A percentile compares a stretch with the other conserved stretches of the same genome.
These are phyloP conservation scores for Wickerhamiella siamensis DNA, from an alignment of 805 yeast species.

Conservation along the genomic window DNA sequence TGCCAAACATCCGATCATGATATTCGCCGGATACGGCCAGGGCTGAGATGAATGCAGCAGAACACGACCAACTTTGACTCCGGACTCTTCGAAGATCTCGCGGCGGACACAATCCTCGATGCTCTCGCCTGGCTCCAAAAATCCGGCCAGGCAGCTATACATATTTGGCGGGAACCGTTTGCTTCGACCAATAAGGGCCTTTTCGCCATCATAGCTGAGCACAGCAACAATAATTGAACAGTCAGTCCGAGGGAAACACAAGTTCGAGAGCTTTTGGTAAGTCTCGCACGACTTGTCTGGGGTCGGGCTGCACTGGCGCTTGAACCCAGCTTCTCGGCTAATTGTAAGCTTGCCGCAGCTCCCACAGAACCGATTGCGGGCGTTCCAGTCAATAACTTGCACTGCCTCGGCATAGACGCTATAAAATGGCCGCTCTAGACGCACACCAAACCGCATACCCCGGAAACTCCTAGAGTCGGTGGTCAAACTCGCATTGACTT, in stretches of 20 bases:
- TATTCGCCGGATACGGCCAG: slow-evolving; percentile 92
- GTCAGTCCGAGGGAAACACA: slow-evolving; percentile 85
- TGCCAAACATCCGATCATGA: slow-evolving; percentile 87
- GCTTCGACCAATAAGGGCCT: slow-evolving; percentile 57
- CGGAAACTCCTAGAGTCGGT: slow-evolving; percentile 6
- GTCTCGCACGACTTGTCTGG: slow-evolving; percentile 23
- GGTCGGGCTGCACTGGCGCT: slow-evolving; percentile 26
- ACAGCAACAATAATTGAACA: slow-evolving; percentile 76
- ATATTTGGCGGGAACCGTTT: slow-evolving; percentile 45
- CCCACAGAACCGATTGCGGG: slow-evolving; percentile 62
- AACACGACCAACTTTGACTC: slow-evolving; percentile 48
- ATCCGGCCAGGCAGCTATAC: slow-evolving; percentile 87
- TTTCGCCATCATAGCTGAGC: slow-evolving; percentile 42
- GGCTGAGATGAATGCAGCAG: slow-evolving; percentile 68
- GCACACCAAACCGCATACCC: slow-evolving; percentile 10
- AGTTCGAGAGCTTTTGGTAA: slow-evolving; percentile 44
- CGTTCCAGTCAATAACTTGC: slow-evolving; percentile 76
- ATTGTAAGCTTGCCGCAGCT: slow-evolving; percentile 53
- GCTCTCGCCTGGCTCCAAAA: slow-evolving; percentile 89
- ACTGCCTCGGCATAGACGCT: slow-evolving; percentile 67
- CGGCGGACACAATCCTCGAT: slow-evolving; percentile 76
- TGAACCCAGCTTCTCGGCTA: slow-evolving; percentile 31
- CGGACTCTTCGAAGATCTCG: slow-evolving; percentile 94
- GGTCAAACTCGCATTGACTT: slow-evolving; percentile 9
- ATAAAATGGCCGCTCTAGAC: slow-evolving; percentile 30